Conservation (phyloP, 164 flowering plant species). For the Cinnamomum chago region DNA sequence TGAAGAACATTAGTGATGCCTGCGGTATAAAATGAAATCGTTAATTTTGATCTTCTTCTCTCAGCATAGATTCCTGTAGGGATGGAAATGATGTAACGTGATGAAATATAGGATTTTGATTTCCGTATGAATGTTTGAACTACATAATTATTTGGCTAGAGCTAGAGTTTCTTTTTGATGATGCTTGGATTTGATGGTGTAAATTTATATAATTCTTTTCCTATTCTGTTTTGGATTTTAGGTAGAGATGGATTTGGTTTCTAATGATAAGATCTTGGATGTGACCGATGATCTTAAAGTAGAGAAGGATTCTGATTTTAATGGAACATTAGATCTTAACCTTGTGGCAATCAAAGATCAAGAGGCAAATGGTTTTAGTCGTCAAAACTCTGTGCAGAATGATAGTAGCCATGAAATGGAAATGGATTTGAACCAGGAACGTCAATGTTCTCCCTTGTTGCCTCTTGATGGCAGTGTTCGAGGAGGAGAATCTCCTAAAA, state of each 20-base stretch:
- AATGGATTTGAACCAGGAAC: conserved; percentile 13
- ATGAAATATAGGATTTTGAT: no score
- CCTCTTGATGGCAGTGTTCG: conserved; percentile 7
- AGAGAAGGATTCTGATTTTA: conserved; percentile 10
- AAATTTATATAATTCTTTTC: background rate
- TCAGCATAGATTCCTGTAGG: no score
- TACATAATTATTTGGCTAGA: no score
- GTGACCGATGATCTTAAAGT: conserved; percentile 8
- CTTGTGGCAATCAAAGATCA: conserved; percentile 13
- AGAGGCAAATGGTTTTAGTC: conserved; percentile 13
- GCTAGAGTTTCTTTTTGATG: no score
- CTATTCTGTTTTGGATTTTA: conserved; percentile 3
- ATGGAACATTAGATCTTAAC: conserved; percentile 22
- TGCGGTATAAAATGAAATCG: no score
- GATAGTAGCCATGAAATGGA: background rate
- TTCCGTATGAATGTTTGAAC: no score
- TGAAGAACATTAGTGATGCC: no score
- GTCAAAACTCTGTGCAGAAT: conserved; percentile 7
- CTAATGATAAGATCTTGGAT: conserved; percentile 14
- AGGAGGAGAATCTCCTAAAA: conserved; percentile 7
- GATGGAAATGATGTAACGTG: no score
- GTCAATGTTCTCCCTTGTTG: conserved; percentile 3
- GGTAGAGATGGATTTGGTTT: conserved; percentile 27
- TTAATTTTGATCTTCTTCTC: no score
- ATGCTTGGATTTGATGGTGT: no score